phyloP scores from a whole-genome alignment of 2,329 filamentous ascomycete species.

The Xylariomycetidae sp. region DNA sequence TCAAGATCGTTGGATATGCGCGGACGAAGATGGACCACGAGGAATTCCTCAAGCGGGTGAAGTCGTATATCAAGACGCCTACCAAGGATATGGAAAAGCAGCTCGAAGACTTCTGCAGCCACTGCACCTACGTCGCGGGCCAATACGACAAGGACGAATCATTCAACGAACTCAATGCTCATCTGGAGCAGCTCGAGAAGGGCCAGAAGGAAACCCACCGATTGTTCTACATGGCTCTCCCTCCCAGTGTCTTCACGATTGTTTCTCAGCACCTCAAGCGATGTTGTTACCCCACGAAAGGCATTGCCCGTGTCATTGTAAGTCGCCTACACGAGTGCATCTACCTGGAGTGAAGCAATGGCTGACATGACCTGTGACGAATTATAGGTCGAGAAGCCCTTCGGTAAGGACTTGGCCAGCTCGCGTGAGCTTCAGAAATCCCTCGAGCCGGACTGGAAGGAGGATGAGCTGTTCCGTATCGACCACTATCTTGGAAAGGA shows the following conservation, averaged over 20 bases:
- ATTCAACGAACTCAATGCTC: slow-evolving; percentile 79
- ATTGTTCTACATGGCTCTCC: slow-evolving; percentile 98
- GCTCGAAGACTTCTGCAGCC: slow-evolving; percentile 78
- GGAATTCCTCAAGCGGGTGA: slow-evolving; percentile 90
- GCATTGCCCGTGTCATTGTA: slow-evolving; percentile 92
- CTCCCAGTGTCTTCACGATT: slow-evolving; percentile 95
- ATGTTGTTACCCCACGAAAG: slow-evolving; percentile 90
- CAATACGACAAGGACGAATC: slow-evolving; percentile 98
- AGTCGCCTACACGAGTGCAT: too few relatives aligned
- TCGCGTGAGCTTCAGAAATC: slow-evolving; percentile 93
- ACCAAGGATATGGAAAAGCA: slow-evolving; percentile 97
- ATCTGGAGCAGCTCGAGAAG: slow-evolving; percentile 80
- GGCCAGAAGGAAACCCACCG: slow-evolving; percentile 79
- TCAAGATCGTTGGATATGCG: slow-evolving; percentile 97
- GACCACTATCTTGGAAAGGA: slow-evolving; percentile 99
- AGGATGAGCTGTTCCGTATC: slow-evolving; percentile 98
- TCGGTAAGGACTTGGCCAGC: slow-evolving; percentile 93
- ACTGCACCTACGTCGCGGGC: slow-evolving; percentile 93
- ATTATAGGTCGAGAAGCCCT: slow-evolving; percentile 90
- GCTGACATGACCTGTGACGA: slow-evolving; percentile 7
- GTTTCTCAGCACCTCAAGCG: slow-evolving; percentile 96
- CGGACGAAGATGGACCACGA: slow-evolving; percentile 98
- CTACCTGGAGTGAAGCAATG: not conserved
- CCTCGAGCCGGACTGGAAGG: slow-evolving; percentile 94
- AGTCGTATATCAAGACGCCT: slow-evolving; percentile 97